Conservation (phyloP, 495 filamentous ascomycete genomes). For the Bacidia rubella region DNA sequence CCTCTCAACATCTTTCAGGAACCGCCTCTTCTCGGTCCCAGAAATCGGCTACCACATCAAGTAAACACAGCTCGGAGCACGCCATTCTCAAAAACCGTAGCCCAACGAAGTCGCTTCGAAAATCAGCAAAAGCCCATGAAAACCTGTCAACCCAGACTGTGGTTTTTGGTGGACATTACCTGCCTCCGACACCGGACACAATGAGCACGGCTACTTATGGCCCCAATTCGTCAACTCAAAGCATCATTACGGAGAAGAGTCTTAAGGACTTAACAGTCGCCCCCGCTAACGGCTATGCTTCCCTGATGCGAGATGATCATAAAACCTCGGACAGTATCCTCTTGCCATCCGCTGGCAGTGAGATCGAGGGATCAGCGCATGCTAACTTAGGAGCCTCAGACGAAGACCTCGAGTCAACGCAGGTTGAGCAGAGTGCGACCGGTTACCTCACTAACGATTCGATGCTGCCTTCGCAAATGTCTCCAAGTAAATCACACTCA, state of each 20-base stretch:
- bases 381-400: neutral
- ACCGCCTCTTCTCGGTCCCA: neutral
- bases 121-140: constrained; percentile 4
- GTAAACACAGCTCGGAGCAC: neutral
- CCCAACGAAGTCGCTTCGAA: constrained; percentile 6
- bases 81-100: neutral
- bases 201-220: constrained; percentile 15
- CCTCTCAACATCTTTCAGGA: neutral
- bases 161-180: constrained; percentile 9
- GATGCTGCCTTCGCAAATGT: neutral
- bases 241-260: constrained; percentile 17
- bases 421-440: neutral
- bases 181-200: constrained; percentile 18
- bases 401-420: constrained; percentile 4
- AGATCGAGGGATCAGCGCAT: neutral
- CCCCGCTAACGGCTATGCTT: neutral
- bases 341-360: neutral
- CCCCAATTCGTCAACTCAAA: constrained; percentile 15
- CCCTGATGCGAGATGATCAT: neutral
- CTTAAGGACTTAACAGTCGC: constrained; percentile 6
- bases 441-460: neutral
- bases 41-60: neutral
- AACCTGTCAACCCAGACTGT: constrained; percentile 1
- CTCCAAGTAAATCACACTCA: neutral
- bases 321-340: constrained; percentile 2